Evolutionary conservation across 768 basidiomycete genomes (phyloP), one percentile per base, ranked within the genome.

Genomic region (Tylopilus sp.): DNA sequence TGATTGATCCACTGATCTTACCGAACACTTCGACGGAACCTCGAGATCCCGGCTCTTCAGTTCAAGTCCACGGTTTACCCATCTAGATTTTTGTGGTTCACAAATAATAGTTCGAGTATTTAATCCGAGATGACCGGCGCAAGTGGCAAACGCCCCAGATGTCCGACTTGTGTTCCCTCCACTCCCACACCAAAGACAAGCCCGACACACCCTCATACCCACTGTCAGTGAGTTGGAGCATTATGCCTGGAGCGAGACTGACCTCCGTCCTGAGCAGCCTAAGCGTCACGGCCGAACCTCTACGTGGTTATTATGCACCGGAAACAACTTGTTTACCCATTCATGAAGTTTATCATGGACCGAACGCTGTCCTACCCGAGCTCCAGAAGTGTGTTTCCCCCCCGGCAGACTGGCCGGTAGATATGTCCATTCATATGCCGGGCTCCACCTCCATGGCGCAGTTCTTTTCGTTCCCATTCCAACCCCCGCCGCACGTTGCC

Each of bases 171-270:
- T 50, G 26, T 29, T 34, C 30, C 43, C 28, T 29, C 52, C 22
- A 25, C 29, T 30, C 29, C 7, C 4, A 6, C 16, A 10, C 19
- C 19, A 21, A 34, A 16, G 36, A 45, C 13, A 13, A 33, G 28
- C n/a, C 6, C n/a, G 34, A 16, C 17, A 16, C 3, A 12, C 17
- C 22, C 16, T 51, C 41, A 10, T 26, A 30, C 13, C 29, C 48
- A 24, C 30, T 17, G 63, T 65, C 22, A 57, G 64, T 64, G 24
- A 33, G 26, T 38, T 40, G 31, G 41, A 38, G 22, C 7, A 29
- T 43, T 37, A 26, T 26, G 1, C 10, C 9, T 13, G 47, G 33
- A 52, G 53, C 14, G 33, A 24, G 6, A 24, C 51, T 65, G 36
- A 65, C 55, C 17, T 19, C 14, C 16, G 17, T 48, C 43, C 26